These are phyloP conservation scores for Metschnikowia noctiluminum DNA, from an alignment of 805 yeast species.

Conservation along the genomic window DNA sequence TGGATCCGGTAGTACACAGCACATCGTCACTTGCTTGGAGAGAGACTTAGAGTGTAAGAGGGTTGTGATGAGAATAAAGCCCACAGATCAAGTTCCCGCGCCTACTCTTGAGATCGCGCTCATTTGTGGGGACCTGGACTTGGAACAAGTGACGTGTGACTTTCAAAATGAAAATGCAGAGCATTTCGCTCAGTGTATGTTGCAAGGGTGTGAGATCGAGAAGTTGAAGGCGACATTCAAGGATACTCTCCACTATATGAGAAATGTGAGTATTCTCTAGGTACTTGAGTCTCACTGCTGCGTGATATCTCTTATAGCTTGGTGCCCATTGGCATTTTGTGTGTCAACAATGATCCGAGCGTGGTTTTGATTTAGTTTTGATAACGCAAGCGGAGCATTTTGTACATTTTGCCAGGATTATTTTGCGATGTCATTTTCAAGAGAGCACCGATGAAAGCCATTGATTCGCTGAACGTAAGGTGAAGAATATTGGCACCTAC, in stretches of 20 bases:
- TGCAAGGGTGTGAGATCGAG: slow-evolving; percentile 8
- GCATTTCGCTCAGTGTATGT: slow-evolving; percentile 8
- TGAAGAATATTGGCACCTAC: too few relatives aligned
- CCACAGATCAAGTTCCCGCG: slow-evolving; percentile 1
- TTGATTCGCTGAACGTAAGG: too few relatives aligned
- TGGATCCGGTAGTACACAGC: not conserved
- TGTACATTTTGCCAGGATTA: too few relatives aligned
- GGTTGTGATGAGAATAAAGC: slow-evolving; percentile 13
- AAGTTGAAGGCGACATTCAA: not conserved
- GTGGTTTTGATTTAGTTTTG: too few relatives aligned
- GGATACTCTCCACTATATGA: slow-evolving; percentile 7
- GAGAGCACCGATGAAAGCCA: too few relatives aligned
- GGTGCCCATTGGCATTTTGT: too few relatives aligned
- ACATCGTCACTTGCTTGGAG: slow-evolving; percentile 16
- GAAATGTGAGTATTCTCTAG: slow-evolving; percentile 2
- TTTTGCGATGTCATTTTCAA: not conserved
- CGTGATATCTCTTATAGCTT: too few relatives aligned
- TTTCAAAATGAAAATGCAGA: slow-evolving; percentile 2
- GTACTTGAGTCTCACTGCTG: not conserved
- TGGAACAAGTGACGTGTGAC: slow-evolving; percentile 9
- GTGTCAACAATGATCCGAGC: too few relatives aligned
- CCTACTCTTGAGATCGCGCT: slow-evolving; percentile 18
- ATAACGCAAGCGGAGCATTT: too few relatives aligned
- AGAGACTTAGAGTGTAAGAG: slow-evolving; percentile 28
- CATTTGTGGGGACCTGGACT: slow-evolving; percentile 19